Evolutionary conservation across 2,329 filamentous ascomycete genomes (phyloP).

Genomic region (Sporothrix schenckii): DNA sequence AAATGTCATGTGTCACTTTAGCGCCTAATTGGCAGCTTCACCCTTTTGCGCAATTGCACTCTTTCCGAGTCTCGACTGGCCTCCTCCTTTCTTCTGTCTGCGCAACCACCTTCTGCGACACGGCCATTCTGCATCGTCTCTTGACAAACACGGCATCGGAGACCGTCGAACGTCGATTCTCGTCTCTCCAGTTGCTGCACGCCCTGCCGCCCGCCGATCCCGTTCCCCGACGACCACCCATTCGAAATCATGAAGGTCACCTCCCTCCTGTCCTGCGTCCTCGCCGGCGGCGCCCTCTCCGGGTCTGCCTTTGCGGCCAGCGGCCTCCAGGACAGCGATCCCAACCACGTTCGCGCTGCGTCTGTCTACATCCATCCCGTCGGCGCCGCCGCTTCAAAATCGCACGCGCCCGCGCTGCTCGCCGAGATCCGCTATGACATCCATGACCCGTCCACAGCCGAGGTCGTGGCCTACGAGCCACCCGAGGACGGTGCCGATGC

Average conservation of each 20-base stretch:
- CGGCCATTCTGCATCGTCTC: background rate
- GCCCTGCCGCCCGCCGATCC: background rate
- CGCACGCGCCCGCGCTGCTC: slow-evolving; percentile 47
- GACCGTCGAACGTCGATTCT: background rate
- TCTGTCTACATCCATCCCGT: slow-evolving; percentile 60
- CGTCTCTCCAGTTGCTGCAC: background rate
- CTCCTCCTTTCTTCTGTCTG: slow-evolving; percentile 21
- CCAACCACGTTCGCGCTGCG: slow-evolving; percentile 48
- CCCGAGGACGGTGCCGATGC: slow-evolving; percentile 47
- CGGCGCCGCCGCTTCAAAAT: slow-evolving; percentile 39
- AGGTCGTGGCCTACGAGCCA: slow-evolving; percentile 58
- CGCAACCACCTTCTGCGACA: slow-evolving; percentile 4
- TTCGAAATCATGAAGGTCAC: slow-evolving; percentile 25
- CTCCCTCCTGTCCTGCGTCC: slow-evolving; percentile 25
- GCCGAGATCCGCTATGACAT: slow-evolving; percentile 61
- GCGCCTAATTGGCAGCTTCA: slow-evolving; percentile 18
- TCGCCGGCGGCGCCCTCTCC: slow-evolving; percentile 6
- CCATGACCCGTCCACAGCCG: slow-evolving; percentile 46
- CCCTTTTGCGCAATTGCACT: slow-evolving; percentile 17
- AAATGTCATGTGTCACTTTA: slow-evolving; percentile 10
- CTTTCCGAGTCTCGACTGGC: background rate
- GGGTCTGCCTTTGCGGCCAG: slow-evolving; percentile 7
- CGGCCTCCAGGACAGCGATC: slow-evolving; percentile 28
- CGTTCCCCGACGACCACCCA: background rate
- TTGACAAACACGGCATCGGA: background rate